Evolutionary conservation across 2,329 filamentous ascomycete species (phyloP).

Genomic region (Cladobotryum protrusum): DNA sequence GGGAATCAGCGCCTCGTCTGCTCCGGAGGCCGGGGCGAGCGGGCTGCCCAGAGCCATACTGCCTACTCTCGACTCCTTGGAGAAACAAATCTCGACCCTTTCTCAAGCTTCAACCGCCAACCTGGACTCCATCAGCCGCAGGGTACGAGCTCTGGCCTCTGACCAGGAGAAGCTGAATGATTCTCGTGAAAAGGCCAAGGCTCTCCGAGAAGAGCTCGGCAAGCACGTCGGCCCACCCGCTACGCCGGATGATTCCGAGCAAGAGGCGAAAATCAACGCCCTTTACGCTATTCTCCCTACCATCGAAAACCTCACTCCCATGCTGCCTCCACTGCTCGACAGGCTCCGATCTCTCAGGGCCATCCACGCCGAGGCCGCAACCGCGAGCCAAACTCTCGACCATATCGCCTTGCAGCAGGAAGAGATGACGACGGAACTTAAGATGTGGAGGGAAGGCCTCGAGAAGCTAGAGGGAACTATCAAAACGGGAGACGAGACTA

Average conservation of each 20-base stretch:
- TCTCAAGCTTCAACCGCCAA: constrained; percentile 65
- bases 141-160: constrained; percentile 62
- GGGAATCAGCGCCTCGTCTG: constrained; percentile 65
- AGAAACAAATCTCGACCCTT: constrained; percentile 72
- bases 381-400: constrained; percentile 69
- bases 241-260: constrained; percentile 54
- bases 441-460: constrained; percentile 77
- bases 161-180: constrained; percentile 70
- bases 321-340: constrained; percentile 80
- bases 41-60: constrained; percentile 64
- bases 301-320: constrained; percentile 77
- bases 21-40: constrained; percentile 55
- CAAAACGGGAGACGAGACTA: constrained; percentile 59
- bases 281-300: constrained; percentile 84
- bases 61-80: constrained; percentile 72
- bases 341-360: constrained; percentile 75
- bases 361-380: constrained; percentile 81
- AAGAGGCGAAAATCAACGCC: constrained; percentile 81
- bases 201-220: constrained; percentile 53
- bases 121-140: constrained; percentile 64
- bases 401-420: constrained; percentile 72
- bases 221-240: constrained; percentile 34
- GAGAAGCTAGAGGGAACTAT: constrained; percentile 73
- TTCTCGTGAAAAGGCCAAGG: constrained; percentile 54
- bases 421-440: constrained; percentile 77